A percentile compares a stretch with the other conserved stretches of the same genome.
Conservation (phyloP, 1,139 yeast genomes). For the Hansenula lynferdii region DNA sequence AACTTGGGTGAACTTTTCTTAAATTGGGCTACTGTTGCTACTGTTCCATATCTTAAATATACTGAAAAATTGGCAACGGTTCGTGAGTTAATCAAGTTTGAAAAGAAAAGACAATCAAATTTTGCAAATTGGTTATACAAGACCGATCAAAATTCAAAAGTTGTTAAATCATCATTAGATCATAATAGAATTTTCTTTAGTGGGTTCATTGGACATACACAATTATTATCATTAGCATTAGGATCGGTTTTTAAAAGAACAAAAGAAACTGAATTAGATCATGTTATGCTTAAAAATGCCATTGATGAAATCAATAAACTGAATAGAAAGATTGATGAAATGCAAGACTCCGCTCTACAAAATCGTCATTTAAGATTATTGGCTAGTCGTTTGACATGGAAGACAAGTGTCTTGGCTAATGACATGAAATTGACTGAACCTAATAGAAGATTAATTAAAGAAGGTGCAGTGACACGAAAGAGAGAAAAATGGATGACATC, state of each 20-base stretch:
- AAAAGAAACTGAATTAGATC: constrained; percentile 50
- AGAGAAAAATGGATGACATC: constrained; percentile 58
- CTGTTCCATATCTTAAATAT: constrained; percentile 51
- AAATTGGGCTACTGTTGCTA: constrained; percentile 62
- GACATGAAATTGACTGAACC: constrained; percentile 52
- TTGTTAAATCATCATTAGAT: constrained; percentile 38
- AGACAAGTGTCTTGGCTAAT: constrained; percentile 28
- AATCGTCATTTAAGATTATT: constrained; percentile 43
- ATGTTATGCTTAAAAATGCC: constrained; percentile 48
- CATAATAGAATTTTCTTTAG: constrained; percentile 63
- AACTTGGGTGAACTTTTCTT: constrained; percentile 61
- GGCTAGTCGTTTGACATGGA: constrained; percentile 46
- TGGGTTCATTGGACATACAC: constrained; percentile 72
- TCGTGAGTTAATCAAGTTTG: constrained; percentile 48
- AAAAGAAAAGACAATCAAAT: constrained; percentile 42
- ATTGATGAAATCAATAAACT: constrained; percentile 41
- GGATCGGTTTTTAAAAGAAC: constrained; percentile 51
- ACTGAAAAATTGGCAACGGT: constrained; percentile 50
- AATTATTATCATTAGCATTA: constrained; percentile 64
- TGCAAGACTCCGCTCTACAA: constrained; percentile 53
- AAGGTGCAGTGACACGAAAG: constrained; percentile 59
- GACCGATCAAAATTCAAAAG: constrained; percentile 39
- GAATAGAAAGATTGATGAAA: constrained; percentile 45
- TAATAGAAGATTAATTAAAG: constrained; percentile 50
- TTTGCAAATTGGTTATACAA: constrained; percentile 46